A percentile compares a stretch with the other conserved stretches of the same genome.
Conservation (phyloP, 805 yeast genomes). For the Ogataea zsoltii region DNA sequence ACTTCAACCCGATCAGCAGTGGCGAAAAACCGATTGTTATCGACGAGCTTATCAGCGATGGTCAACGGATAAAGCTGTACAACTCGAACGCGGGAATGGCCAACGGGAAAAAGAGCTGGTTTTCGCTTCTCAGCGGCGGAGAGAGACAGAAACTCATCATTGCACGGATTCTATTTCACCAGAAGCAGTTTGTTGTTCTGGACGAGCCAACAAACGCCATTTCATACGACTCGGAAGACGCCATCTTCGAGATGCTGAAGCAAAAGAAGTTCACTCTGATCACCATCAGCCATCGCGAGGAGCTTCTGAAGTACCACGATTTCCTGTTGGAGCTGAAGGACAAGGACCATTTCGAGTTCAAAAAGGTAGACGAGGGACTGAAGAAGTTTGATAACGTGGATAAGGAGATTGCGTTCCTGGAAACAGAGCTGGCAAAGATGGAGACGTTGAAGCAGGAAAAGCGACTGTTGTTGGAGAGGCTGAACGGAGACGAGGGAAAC, state of each 20-base stretch:
- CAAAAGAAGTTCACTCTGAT: slow-evolving; percentile 71
- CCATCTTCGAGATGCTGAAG: slow-evolving; percentile 73
- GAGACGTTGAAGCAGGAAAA: slow-evolving; percentile 61
- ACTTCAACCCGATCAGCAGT: slow-evolving; percentile 38
- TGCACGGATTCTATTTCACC: slow-evolving; percentile 80
- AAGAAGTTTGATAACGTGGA: slow-evolving; percentile 61
- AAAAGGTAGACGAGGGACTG: slow-evolving; percentile 30
- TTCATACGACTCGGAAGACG: slow-evolving; percentile 85
- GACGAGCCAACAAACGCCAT: slow-evolving; percentile 97
- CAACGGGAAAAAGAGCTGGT: slow-evolving; percentile 53
- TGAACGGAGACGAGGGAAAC: slow-evolving; percentile 41
- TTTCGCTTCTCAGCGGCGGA: slow-evolving; percentile 93
- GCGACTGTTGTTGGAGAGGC: slow-evolving; percentile 51
- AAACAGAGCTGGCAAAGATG: slow-evolving; percentile 58
- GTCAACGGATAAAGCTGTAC: slow-evolving; percentile 25
- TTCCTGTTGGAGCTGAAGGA: slow-evolving; percentile 67
- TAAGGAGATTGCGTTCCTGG: slow-evolving; percentile 70
- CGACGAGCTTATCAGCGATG: slow-evolving; percentile 31
- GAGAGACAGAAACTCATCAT: slow-evolving; percentile 89
- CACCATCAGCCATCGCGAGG: slow-evolving; percentile 81
- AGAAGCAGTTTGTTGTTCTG: slow-evolving; percentile 76
- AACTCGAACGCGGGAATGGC: slow-evolving; percentile 28
- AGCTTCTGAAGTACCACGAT: slow-evolving; percentile 82
- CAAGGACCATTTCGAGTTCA: slow-evolving; percentile 53
- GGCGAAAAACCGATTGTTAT: slow-evolving; percentile 14